phyloP scores from a whole-genome alignment of 2,329 filamentous ascomycete species.

The Pseudogymnoascus sp. region DNA sequence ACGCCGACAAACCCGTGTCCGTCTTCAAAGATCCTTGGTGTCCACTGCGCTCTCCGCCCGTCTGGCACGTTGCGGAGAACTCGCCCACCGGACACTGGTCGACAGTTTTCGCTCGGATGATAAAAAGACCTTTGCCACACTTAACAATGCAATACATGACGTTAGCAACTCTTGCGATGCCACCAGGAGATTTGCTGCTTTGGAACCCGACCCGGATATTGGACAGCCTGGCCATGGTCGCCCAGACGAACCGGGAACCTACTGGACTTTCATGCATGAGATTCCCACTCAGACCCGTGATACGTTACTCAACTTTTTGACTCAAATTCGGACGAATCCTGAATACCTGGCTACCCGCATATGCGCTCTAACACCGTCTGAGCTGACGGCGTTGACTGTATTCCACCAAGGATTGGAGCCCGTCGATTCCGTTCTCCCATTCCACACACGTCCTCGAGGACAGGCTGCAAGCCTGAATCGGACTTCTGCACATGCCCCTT shows the following conservation, averaged over 20 bases:
- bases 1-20: constrained; percentile 62
- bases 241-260: constrained; percentile 35
- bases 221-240: constrained; percentile 27
- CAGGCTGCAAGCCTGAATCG: constrained; percentile 40
- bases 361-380: constrained; percentile 62
- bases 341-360: constrained; percentile 81
- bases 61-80: constrained; percentile 64
- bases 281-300: constrained; percentile 68
- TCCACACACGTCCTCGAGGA: constrained; percentile 43
- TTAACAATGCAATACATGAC: constrained; percentile 73
- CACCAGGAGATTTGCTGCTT: constrained; percentile 58
- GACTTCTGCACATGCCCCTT: constrained; percentile 39
- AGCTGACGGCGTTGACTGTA: constrained; percentile 68
- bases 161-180: constrained; percentile 70
- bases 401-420: constrained; percentile 73
- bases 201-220: constrained; percentile 63
- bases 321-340: constrained; percentile 74
- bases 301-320: constrained; percentile 70
- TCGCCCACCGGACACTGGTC: constrained; percentile 65
- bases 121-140: constrained; percentile 63
- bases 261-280: constrained; percentile 57
- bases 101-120: constrained; percentile 73
- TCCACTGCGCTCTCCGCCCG: constrained; percentile 68
- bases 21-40: constrained; percentile 65
- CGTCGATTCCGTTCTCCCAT: constrained; percentile 73